A percentile compares a stretch with the other conserved stretches of the same genome.
Conservation (phyloP, 306 rosid species). For the Dicorynia guianensis region DNA sequence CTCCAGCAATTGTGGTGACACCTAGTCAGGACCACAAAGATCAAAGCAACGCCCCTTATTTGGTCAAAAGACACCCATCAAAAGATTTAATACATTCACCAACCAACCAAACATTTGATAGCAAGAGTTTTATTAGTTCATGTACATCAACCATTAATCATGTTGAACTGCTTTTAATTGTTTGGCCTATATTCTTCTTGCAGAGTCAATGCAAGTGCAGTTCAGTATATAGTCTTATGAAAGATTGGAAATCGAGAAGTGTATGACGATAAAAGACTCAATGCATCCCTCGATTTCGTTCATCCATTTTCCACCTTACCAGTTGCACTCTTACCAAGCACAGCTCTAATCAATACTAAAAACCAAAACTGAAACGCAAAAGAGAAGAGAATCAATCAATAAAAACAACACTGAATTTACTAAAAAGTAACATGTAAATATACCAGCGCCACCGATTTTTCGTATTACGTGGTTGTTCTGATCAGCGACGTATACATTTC, state of each 20-base stretch:
- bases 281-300: too few species aligned
- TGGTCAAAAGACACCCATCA: slow-evolving; percentile 12
- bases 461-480: slow-evolving; percentile 51
- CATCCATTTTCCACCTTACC: too few species aligned
- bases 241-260: too few species aligned
- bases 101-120: slow-evolving; percentile 9
- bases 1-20: slow-evolving; percentile 83
- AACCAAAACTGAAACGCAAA: neutral
- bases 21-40: slow-evolving; percentile 49
- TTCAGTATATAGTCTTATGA: neutral
- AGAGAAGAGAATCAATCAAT: slow-evolving; percentile 16
- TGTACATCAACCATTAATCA: neutral
- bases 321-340: too few species aligned
- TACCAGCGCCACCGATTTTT: slow-evolving; percentile 65
- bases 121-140: neutral
- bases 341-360: neutral
- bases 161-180: neutral
- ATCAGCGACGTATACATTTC: slow-evolving; percentile 80
- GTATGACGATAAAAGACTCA: too few species aligned
- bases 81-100: slow-evolving; percentile 15
- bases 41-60: slow-evolving; percentile 25
- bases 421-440: neutral
- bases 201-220: neutral
- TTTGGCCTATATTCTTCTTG: slow-evolving; percentile 13
- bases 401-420: neutral